Evolutionary conservation across 2,329 filamentous ascomycete genomes (phyloP).

Genomic region (Xylariaceae sp.): DNA sequence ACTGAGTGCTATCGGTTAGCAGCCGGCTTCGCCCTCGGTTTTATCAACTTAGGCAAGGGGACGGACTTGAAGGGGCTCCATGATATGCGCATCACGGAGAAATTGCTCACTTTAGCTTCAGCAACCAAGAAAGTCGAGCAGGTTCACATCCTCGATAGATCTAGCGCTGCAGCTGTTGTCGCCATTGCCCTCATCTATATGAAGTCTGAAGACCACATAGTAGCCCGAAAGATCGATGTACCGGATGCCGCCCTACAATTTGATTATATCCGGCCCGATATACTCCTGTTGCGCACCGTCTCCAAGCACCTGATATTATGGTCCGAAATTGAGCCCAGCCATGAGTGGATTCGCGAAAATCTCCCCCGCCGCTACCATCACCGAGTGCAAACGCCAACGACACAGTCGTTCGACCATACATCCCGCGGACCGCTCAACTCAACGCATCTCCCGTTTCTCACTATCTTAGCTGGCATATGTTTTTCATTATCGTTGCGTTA

Average conservation of each 20-base stretch:
- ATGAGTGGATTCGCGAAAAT: constrained; percentile 70
- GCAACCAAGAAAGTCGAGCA: constrained; percentile 86
- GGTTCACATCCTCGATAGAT: constrained; percentile 88
- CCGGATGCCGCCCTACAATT: constrained; percentile 88
- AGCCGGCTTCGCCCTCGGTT: constrained; percentile 86
- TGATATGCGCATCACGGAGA: constrained; percentile 89
- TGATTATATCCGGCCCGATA: constrained; percentile 90
- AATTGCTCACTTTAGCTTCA: constrained; percentile 78
- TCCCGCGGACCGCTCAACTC: constrained; percentile 55
- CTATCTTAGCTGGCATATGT: constrained; percentile 84
- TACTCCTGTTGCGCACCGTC: constrained; percentile 83
- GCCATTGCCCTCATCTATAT: constrained; percentile 91
- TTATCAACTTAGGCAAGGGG: constrained; percentile 92
- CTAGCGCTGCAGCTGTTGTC: constrained; percentile 87
- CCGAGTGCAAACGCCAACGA: constrained; percentile 53
- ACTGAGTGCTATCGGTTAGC: constrained; percentile 96
- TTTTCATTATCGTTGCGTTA: constrained; percentile 72
- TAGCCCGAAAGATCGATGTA: constrained; percentile 89
- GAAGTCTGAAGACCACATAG: constrained; percentile 84
- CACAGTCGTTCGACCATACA: constrained; percentile 42
- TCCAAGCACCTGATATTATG: constrained; percentile 91
- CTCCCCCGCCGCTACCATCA: constrained; percentile 66
- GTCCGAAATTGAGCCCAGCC: constrained; percentile 70
- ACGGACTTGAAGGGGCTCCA: constrained; percentile 82
- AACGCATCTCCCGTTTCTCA: constrained; percentile 85